phyloP scores from a whole-genome alignment of 1,139 yeast species.

The Nakaseomyces kungkrabaensis region DNA sequence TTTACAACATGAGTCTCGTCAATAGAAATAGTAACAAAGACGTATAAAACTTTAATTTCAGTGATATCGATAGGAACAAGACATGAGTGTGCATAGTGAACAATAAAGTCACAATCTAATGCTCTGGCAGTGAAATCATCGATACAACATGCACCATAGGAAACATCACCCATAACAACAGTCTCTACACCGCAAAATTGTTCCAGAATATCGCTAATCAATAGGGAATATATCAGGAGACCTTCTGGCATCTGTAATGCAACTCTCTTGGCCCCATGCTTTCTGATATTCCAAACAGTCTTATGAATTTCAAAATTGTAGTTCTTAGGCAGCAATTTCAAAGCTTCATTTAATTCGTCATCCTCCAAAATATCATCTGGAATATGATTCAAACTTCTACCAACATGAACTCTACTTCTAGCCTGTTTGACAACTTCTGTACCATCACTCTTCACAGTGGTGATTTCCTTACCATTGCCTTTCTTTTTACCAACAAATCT shows the following conservation, averaged over 20 bases:
- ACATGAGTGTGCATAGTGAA: slow-evolving; percentile 97
- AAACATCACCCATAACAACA: slow-evolving; percentile 96
- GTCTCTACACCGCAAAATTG: slow-evolving; percentile 85
- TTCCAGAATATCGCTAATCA: slow-evolving; percentile 81
- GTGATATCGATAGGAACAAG: slow-evolving; percentile 92
- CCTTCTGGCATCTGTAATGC: slow-evolving; percentile 99
- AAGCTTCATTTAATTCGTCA: slow-evolving; percentile 70
- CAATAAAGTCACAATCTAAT: slow-evolving; percentile 84
- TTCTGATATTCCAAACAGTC: slow-evolving; percentile 84
- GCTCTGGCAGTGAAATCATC: slow-evolving; percentile 94
- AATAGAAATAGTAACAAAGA: slow-evolving; percentile 88
- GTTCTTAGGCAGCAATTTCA: slow-evolving; percentile 72
- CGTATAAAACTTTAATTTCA: slow-evolving; percentile 76
- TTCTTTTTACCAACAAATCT: slow-evolving; percentile 37
- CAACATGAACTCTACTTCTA: slow-evolving; percentile 26
- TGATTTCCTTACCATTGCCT: slow-evolving; percentile 2
- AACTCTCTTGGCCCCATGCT: slow-evolving; percentile 62
- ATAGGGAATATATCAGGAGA: slow-evolving; percentile 70
- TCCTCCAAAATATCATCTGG: slow-evolving; percentile 79
- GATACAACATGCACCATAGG: slow-evolving; percentile 97
- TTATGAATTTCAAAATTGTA: slow-evolving; percentile 94
- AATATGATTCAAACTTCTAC: slow-evolving; percentile 72
- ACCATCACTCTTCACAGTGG: slow-evolving; percentile 10
- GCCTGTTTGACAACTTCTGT: slow-evolving; percentile 27
- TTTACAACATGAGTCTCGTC: slow-evolving; percentile 74